Percentiles rank a stretch among this genome's conserved stretches.
These are phyloP conservation scores for Clonostachys rhizophaga DNA, from an alignment of 2,329 filamentous ascomycete species.

Conservation along the genomic window DNA sequence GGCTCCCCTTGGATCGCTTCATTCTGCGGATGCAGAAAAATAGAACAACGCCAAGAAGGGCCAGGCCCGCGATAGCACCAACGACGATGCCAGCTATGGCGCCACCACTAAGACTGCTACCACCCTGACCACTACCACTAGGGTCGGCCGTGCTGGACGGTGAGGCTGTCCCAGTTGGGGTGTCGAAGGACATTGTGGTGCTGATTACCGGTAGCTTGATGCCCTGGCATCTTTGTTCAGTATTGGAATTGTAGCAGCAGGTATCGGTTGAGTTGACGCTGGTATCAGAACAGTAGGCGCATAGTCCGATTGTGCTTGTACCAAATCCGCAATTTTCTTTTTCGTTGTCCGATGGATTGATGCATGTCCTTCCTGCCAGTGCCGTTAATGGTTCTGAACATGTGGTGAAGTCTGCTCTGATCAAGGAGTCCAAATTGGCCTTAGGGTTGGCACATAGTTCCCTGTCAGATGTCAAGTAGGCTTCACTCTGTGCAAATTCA, in stretches of 20 bases:
- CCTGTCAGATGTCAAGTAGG: constrained; percentile 71
- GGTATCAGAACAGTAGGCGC: constrained; percentile 78
- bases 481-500: constrained; percentile 82
- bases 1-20: constrained; percentile 53
- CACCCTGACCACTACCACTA: constrained; percentile 14
- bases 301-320: constrained; percentile 69
- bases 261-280: constrained; percentile 91
- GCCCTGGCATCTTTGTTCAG: constrained; percentile 66
- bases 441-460: constrained; percentile 66
- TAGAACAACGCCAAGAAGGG: constrained; percentile 63
- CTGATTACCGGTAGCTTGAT: constrained; percentile 77
- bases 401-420: constrained; percentile 87
- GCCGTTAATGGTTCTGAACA: constrained; percentile 81
- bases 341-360: constrained; percentile 76
- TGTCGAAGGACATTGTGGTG: constrained; percentile 58
- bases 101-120: constrained; percentile 63
- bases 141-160: constrained; percentile 12
- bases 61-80: constrained; percentile 68
- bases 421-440: constrained; percentile 65
- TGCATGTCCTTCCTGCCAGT: constrained; percentile 67
- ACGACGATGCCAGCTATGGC: constrained; percentile 88
- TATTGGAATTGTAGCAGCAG: constrained; percentile 81
- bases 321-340: constrained; percentile 81
- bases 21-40: constrained; percentile 56
- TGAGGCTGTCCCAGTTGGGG: constrained; percentile 35